Conservation (phyloP, 2,329 filamentous ascomycete species). For the Lasiodiplodia sp. region DNA sequence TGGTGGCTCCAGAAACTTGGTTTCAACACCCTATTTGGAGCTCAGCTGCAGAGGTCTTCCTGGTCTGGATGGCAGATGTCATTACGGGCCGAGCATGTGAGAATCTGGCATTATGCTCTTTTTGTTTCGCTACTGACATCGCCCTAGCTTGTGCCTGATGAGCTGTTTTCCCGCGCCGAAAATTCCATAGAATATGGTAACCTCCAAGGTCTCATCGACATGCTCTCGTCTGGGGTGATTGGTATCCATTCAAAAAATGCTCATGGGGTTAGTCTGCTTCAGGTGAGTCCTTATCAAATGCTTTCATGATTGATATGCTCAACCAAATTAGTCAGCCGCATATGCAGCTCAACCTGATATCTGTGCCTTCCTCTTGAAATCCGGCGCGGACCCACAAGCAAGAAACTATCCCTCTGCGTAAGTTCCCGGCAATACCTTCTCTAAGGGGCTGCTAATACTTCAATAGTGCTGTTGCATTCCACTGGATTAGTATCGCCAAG, state of each 20-base stretch:
- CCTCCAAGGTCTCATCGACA: neutral
- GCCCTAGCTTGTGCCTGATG: neutral
- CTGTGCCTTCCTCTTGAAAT: neutral
- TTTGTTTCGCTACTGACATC: neutral
- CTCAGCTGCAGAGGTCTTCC: neutral
- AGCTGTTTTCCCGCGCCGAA: rapidly evolving
- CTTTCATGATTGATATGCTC: neutral
- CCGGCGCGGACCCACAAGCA: neutral
- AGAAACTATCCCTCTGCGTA: rapidly evolving
- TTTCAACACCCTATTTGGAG: neutral
- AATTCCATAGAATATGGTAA: rapidly evolving
- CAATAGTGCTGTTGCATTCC: neutral
- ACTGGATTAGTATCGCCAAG: rapidly evolving
- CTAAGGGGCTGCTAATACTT: neutral
- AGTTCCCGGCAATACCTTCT: neutral
- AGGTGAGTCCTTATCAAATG: neutral
- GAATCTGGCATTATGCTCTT: neutral
- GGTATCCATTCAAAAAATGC: neutral
- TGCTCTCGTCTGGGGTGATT: neutral
- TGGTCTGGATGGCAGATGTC: neutral
- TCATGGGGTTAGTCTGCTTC: rapidly evolving
- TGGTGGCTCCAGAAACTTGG: conserved; percentile 10
- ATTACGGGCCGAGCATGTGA: neutral
- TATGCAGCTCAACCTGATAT: neutral
- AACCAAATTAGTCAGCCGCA: neutral